These are phyloP conservation scores for Suhomyces pyralidae DNA, from an alignment of 805 yeast genomes.

Conservation along the genomic window DNA sequence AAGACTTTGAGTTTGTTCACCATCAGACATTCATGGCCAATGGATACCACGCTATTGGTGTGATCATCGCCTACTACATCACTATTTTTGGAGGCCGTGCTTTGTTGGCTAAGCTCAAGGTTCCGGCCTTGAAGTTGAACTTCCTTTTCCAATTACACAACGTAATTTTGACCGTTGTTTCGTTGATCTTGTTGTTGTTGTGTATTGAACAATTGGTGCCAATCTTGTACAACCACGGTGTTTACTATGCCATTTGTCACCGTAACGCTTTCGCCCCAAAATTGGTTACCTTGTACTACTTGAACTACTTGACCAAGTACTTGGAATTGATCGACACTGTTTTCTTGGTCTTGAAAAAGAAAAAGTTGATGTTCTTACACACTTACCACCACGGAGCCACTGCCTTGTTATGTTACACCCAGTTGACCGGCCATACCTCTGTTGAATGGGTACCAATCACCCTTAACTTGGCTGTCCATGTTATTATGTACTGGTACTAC, in stretches of 20 bases:
- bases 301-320: constrained; percentile 88
- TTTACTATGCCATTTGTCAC: constrained; percentile 81
- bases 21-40: constrained; percentile 67
- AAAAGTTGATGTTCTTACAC: constrained; percentile 88
- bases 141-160: constrained; percentile 83
- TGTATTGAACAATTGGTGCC: constrained; percentile 85
- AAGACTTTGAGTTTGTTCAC: constrained; percentile 63
- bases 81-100: constrained; percentile 68
- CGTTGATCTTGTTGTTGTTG: constrained; percentile 63
- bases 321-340: constrained; percentile 88
- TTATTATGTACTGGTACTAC: constrained; percentile 97
- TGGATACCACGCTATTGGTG: constrained; percentile 49
- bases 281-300: constrained; percentile 79
- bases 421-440: constrained; percentile 83
- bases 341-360: constrained; percentile 86
- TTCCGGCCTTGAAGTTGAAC: constrained; percentile 71
- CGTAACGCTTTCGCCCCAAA: constrained; percentile 77
- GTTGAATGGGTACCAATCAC: constrained; percentile 94
- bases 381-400: constrained; percentile 99
- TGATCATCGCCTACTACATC: constrained; percentile 40
- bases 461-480: constrained; percentile 88
- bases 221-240: constrained; percentile 66
- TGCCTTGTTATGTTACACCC: constrained; percentile 90
- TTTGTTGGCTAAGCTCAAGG: constrained; percentile 47
- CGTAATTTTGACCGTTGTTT: constrained; percentile 64